Percentiles rank a stretch among this genome's conserved stretches.
Conservation (phyloP, 2,329 filamentous ascomycete species). For the Beauveria sp. region DNA sequence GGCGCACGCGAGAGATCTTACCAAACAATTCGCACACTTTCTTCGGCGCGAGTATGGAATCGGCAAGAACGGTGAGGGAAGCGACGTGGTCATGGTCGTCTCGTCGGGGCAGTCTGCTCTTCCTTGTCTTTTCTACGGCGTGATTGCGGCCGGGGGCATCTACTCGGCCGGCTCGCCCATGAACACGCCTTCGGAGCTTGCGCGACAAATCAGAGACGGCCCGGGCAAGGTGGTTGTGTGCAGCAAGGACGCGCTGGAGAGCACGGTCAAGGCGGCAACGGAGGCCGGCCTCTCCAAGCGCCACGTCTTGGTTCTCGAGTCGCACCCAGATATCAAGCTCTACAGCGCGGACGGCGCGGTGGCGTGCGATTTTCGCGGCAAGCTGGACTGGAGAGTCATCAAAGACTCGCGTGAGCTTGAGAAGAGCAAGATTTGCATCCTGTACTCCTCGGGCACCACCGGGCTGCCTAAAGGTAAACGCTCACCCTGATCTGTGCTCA, state of each 20-base stretch:
- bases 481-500: neutral
- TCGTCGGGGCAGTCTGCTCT: conserved; percentile 49
- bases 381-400: conserved; percentile 45
- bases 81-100: conserved; percentile 49
- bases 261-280: conserved; percentile 40
- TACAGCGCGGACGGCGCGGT: conserved; percentile 19
- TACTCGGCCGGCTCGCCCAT: conserved; percentile 47
- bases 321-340: conserved; percentile 22
- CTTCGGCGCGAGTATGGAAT: conserved; percentile 46
- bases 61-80: conserved; percentile 37
- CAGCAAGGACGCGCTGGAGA: conserved; percentile 38
- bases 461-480: conserved; percentile 35
- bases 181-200: conserved; percentile 42
- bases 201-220: conserved; percentile 32
- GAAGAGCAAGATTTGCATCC: conserved; percentile 31
- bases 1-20: conserved; percentile 37
- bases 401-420: conserved; percentile 39
- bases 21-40: conserved; percentile 46
- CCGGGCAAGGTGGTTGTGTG: conserved; percentile 34
- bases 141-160: conserved; percentile 51
- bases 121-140: conserved; percentile 45
- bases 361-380: conserved; percentile 23
- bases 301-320: conserved; percentile 44
- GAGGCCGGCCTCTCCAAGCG: conserved; percentile 34
- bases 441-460: conserved; percentile 43